Evolutionary conservation across 306 rosid genomes (phyloP), one percentile per base, ranked within the genome.

Genomic region (Gillenia trifoliata): DNA sequence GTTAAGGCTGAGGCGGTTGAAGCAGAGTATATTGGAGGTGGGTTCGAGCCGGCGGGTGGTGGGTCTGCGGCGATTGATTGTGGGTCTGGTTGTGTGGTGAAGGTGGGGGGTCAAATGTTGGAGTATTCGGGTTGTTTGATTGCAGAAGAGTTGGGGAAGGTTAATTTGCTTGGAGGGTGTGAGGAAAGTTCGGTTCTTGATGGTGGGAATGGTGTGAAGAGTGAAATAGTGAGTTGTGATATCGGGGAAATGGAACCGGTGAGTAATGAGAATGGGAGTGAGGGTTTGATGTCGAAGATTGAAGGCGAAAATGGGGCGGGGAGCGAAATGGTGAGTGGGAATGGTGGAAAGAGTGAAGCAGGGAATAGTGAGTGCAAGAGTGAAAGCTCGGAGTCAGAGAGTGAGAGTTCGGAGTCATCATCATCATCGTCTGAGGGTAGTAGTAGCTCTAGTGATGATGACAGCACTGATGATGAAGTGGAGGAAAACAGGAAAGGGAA

Each of bases 131-230:
- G 75, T 50, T 62, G 70, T 63, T 52, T 68, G 11, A 83, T 85
- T 70, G 92, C 73, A 74, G 80, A 85, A 72, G 85, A 67, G 57
- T 71, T 88, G 47, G 84, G 79, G 33, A 92, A 82, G 71, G 88
- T 92, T 25, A 85, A 78, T 74, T 85, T 88, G 82, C 64, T 55
- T 17, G 76, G 78, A 9, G 83, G 33, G 59, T 9, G 72, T 16
- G 81, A 36, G 5, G 41, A 28, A 43, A 70, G 78, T 49, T 77
- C 31, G 11, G 71, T 50, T 62, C 38, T 64, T 67, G 77, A 62
- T 29, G 66, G 38, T 47, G 80, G 25, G 74, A 77, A 13, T 71
- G 77, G 11, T 20, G 28, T 73, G 76, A 77, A 69, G 34, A 69
- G 36, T 67, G 77, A 78, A 69, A 16, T 31, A 34, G 26, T 61